These are phyloP conservation scores for Lizanozyma gosingica DNA, from an alignment of 1,139 yeast species.

Conservation along the genomic window DNA sequence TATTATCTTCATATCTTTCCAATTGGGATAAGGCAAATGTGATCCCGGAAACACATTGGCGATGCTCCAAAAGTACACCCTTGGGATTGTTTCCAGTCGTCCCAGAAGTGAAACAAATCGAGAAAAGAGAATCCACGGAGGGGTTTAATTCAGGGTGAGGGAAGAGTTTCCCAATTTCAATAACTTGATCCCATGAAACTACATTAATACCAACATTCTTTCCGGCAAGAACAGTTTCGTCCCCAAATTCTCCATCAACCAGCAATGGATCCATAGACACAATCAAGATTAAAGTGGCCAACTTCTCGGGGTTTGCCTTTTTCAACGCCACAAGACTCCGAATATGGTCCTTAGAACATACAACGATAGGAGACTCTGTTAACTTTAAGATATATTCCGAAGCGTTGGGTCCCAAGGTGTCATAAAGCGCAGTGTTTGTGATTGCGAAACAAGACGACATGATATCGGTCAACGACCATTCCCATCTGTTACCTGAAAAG, in stretches of 20 bases:
- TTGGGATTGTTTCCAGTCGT: conserved; percentile 38
- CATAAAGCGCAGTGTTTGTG: conserved; percentile 32
- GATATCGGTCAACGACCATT: conserved; percentile 31
- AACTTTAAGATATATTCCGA: conserved; percentile 25
- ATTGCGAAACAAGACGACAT: conserved; percentile 28
- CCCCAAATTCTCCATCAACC: background rate
- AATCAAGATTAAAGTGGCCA: conserved; percentile 20
- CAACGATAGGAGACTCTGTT: conserved; percentile 28
- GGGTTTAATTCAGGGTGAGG: background rate
- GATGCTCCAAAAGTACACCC: conserved; percentile 33
- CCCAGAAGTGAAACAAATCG: conserved; percentile 38
- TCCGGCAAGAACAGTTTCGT: background rate
- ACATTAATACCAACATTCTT: background rate
- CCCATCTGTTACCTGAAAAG: conserved; percentile 17
- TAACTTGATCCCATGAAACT: background rate
- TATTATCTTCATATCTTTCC: conserved; percentile 2
- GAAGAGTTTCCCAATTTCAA: background rate
- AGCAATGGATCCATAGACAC: conserved; percentile 28
- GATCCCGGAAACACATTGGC: conserved; percentile 24
- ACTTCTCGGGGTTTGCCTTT: conserved; percentile 14
- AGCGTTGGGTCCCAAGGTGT: conserved; percentile 29
- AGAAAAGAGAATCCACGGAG: conserved; percentile 17
- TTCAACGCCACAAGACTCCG: conserved; percentile 19
- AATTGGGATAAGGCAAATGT: conserved; percentile 9
- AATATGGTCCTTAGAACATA: conserved; percentile 25